Percentiles rank a stretch among this genome's conserved stretches.
Conservation (phyloP, 2,329 filamentous ascomycete genomes). For the Ilyonectria sp. region DNA sequence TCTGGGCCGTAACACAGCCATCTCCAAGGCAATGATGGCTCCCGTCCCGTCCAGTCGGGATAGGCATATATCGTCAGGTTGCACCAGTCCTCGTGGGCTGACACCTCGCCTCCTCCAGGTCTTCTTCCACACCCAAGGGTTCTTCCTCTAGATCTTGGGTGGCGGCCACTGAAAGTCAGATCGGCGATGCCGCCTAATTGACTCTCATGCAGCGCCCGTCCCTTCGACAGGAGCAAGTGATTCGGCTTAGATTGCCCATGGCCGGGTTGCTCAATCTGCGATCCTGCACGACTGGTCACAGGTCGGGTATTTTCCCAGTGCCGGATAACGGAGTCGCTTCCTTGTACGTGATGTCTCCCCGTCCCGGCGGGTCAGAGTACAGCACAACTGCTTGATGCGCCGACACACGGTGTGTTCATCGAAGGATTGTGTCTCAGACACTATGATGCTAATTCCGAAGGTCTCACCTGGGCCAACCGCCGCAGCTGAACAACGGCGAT, state of each 20-base stretch:
- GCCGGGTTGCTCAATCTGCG: constrained; percentile 33
- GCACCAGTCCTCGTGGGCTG: constrained; percentile 23
- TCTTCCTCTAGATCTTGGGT: constrained; percentile 15
- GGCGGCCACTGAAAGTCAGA: constrained; percentile 31
- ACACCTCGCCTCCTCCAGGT: constrained; percentile 20
- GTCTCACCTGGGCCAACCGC: constrained; percentile 30
- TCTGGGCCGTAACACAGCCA: constrained; percentile 30
- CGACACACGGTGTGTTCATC: constrained; percentile 32
- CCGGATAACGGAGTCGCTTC: constrained; percentile 15
- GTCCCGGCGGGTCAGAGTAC: constrained; percentile 33
- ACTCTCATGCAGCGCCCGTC: constrained; percentile 8
- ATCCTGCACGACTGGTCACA: constrained; percentile 36
- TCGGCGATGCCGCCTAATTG: constrained; percentile 19
- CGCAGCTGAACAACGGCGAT: constrained; percentile 27
- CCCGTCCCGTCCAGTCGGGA: constrained; percentile 18
- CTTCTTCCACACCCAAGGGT: constrained; percentile 14
- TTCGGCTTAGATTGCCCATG: constrained; percentile 7
- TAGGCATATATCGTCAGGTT: constrained; percentile 26
- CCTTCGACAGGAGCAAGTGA: constrained; percentile 11
- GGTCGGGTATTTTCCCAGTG: constrained; percentile 40
- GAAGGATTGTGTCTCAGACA: constrained; percentile 39
- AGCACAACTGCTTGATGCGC: constrained; percentile 18
- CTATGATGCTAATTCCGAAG: constrained; percentile 17
- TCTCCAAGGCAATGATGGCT: constrained; percentile 20
- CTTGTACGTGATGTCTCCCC: constrained; percentile 36